These are phyloP conservation scores for Pichia gijzeniarum DNA, from an alignment of 805 yeast genomes.

Conservation along the genomic window DNA sequence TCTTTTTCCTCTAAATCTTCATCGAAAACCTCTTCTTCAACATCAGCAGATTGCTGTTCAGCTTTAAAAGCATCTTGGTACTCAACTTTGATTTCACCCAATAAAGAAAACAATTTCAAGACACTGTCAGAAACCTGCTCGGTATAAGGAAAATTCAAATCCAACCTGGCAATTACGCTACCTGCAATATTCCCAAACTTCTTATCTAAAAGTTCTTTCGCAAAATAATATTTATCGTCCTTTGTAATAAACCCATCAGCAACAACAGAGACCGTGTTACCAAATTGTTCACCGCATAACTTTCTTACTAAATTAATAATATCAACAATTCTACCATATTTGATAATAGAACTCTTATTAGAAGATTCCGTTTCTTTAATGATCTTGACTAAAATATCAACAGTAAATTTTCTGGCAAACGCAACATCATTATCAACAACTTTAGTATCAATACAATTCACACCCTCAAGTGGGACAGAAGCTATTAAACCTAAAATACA, in stretches of 20 bases:
- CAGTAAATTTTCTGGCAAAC: conserved; percentile 65
- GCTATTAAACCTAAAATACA: conserved; percentile 60
- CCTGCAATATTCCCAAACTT: conserved; percentile 55
- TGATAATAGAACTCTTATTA: conserved; percentile 31
- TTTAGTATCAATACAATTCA: conserved; percentile 39
- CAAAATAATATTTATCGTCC: conserved; percentile 57
- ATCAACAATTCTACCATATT: conserved; percentile 51
- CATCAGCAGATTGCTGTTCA: conserved; percentile 24
- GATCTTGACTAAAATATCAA: conserved; percentile 60
- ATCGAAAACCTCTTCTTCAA: conserved; percentile 30
- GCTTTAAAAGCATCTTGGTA: conserved; percentile 54
- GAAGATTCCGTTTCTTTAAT: conserved; percentile 45
- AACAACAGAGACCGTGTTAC: conserved; percentile 29
- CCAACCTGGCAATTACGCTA: conserved; percentile 54
- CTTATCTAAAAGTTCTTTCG: conserved; percentile 63
- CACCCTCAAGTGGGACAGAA: conserved; percentile 45
- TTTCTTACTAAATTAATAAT: conserved; percentile 43
- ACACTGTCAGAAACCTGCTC: conserved; percentile 52
- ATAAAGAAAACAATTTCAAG: conserved; percentile 49
- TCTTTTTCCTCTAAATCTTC: conserved; percentile 47
- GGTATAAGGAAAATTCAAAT: conserved; percentile 66
- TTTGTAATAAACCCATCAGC: conserved; percentile 43
- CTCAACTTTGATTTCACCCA: conserved; percentile 51
- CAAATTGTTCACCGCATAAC: conserved; percentile 37
- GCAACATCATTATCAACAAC: conserved; percentile 62